Conservation (phyloP, 1,139 yeast species). For the Yamadazyma atlantica region DNA sequence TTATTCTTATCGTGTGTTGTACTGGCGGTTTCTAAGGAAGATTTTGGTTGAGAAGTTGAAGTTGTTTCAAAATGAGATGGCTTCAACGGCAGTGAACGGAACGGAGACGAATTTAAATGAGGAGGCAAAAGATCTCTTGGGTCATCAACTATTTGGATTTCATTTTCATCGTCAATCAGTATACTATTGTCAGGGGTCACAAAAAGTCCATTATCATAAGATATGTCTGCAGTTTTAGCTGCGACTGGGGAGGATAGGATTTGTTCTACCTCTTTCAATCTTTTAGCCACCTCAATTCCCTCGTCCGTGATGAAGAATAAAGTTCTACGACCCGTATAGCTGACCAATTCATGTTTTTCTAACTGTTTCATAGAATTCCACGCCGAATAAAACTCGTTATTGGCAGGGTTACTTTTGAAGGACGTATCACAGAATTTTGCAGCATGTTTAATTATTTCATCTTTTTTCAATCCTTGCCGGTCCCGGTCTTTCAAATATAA, state of each 20-base stretch:
- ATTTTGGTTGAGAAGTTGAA: not conserved
- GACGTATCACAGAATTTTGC: conserved; percentile 63
- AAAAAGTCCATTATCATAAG: conserved; percentile 37
- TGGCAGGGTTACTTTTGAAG: conserved; percentile 61
- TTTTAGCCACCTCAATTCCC: conserved; percentile 65
- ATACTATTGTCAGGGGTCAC: conserved; percentile 23
- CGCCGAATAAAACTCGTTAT: conserved; percentile 69
- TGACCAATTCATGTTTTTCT: conserved; percentile 61
- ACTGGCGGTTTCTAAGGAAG: not conserved
- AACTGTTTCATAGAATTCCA: conserved; percentile 75
- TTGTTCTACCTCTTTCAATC: conserved; percentile 50
- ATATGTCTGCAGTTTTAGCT: conserved; percentile 19
- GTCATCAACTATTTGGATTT: conserved; percentile 10
- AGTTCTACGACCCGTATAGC: conserved; percentile 56
- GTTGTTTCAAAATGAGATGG: not conserved
- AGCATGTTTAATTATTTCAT: conserved; percentile 58
- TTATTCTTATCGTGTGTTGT: conserved; percentile 23
- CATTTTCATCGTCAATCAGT: conserved; percentile 6
- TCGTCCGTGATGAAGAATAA: conserved; percentile 68
- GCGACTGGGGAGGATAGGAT: conserved; percentile 26
- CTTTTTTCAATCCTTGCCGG: conserved; percentile 56
- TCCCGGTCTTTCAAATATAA: conserved; percentile 53
- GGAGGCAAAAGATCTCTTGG: conserved; percentile 12
- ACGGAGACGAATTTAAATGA: conserved; percentile 10
- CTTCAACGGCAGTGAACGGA: conserved; percentile 1